Conservation (phyloP, 257 asterid genomes). For the Plantago ovata region DNA sequence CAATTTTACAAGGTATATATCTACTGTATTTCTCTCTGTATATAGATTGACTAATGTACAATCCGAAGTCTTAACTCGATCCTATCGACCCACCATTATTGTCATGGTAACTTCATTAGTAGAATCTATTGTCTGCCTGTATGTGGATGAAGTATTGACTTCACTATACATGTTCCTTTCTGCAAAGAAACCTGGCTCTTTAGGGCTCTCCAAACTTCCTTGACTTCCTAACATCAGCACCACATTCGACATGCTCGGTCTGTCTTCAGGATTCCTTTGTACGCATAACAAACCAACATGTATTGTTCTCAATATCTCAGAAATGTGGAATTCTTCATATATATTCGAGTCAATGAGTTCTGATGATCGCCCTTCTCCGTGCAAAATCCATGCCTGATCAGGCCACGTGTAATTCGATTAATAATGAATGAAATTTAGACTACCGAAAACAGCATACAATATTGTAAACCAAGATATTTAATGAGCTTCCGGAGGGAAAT, state of each 20-base stretch:
- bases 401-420: background rate
- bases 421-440: background rate
- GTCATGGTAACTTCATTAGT: conserved; percentile 17
- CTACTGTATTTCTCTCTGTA: no score
- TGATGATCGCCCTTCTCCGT: conserved; percentile 21
- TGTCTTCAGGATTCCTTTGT: conserved; percentile 20
- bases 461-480: no score
- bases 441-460: no score
- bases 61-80: background rate
- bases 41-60: no score
- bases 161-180: conserved; percentile 17
- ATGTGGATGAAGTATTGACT: conserved; percentile 8
- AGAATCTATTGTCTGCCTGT: background rate
- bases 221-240: conserved; percentile 30
- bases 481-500: background rate
- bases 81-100: conserved; percentile 11
- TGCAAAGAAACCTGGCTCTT: conserved; percentile 19
- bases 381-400: conserved; percentile 26
- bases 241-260: conserved; percentile 27
- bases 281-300: conserved; percentile 27
- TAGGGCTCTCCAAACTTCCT: conserved; percentile 18
- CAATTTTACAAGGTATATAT: no score
- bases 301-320: conserved; percentile 19
- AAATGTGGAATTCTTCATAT: conserved; percentile 1
- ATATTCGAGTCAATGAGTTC: conserved; percentile 15